Evolutionary conservation across 495 filamentous ascomycete genomes (phyloP), one percentile per base, ranked within the genome.

Genomic region (Symbiotaphrina buchneri): DNA sequence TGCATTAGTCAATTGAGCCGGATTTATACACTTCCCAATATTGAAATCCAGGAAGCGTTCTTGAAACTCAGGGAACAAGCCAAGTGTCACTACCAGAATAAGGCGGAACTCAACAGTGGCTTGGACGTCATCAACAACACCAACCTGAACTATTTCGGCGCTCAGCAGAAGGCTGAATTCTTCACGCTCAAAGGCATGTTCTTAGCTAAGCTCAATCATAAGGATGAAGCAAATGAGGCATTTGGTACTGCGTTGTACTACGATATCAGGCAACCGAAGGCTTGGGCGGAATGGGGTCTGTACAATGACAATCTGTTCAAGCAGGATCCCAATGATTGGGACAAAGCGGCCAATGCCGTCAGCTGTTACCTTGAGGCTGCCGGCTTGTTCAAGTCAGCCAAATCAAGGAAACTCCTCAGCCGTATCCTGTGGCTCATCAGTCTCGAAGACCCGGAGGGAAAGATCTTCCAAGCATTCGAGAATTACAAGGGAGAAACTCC

Each of bases 181-280:
- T 95, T 91, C 54, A 99, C 84, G 0, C 63, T 99, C 27, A 99
- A 99, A 58, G 90, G 90, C 28, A 99, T 99, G 90, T 99, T 99
- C 60, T 59, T 94, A 10, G 84, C 84, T 34, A 95, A 93, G 52
- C 63, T 95, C 5, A 67, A 69, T 27, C 71, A 90, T 37, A 77
- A 80, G 42, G 71, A 75, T 10, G 90, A 95, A 33, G 83, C 87
- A 4, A 80, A 93, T 41, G 74, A 77, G 34, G 87, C 90, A 3
- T 99, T 87, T 47, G 85, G 90, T 24, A 79, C 79, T 24, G 90
- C 90, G 2, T 55, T 99, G 15, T 93, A 81, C 51, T 92, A 85
- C 39, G 90, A 99, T 41, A 74, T 99, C 41, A 77, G 78, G 38
- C 67, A 92, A 19, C 74, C 87, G 0, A 99, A 99, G 51, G 90